Conservation (phyloP, 257 asterid species). For the Ballota nigra region DNA sequence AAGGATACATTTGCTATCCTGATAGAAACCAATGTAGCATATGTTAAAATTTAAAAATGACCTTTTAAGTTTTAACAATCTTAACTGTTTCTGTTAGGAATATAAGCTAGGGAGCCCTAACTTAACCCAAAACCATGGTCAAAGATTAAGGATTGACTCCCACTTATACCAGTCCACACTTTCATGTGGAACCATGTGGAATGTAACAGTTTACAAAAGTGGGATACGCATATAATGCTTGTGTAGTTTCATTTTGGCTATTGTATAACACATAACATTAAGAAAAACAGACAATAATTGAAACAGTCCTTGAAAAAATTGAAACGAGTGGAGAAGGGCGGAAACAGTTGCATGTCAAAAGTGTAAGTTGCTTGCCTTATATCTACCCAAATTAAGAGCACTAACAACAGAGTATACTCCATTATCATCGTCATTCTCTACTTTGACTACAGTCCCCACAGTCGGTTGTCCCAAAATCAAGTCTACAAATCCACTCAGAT, state of each 20-base stretch:
- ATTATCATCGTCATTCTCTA: conserved; percentile 83
- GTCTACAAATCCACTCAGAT: conserved; percentile 85
- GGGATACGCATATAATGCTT: not conserved
- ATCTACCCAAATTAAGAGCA: conserved; percentile 78
- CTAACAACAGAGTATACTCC: conserved; percentile 64
- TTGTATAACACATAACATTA: conserved; percentile 4
- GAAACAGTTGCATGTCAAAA: not conserved
- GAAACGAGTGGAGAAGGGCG: not conserved
- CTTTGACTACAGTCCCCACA: conserved; percentile 83
- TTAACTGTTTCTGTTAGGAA: not conserved
- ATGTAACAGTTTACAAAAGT: no score
- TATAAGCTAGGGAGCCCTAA: no score
- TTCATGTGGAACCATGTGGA: no score
- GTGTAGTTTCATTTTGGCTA: not conserved
- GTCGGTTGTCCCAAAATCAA: conserved; percentile 80
- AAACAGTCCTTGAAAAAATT: not conserved
- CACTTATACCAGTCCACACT: no score
- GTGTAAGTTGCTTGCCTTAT: conserved; percentile 51
- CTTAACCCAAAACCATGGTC: no score
- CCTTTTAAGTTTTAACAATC: not conserved
- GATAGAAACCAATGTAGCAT: conserved; percentile 20
- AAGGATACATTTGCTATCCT: conserved; percentile 50
- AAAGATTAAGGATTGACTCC: no score
- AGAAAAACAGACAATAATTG: not conserved
- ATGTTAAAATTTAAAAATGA: conserved; percentile 12